These are phyloP conservation scores for Podila epicladia DNA, from an alignment of 192 early-diverging fungal species.

Conservation along the genomic window DNA sequence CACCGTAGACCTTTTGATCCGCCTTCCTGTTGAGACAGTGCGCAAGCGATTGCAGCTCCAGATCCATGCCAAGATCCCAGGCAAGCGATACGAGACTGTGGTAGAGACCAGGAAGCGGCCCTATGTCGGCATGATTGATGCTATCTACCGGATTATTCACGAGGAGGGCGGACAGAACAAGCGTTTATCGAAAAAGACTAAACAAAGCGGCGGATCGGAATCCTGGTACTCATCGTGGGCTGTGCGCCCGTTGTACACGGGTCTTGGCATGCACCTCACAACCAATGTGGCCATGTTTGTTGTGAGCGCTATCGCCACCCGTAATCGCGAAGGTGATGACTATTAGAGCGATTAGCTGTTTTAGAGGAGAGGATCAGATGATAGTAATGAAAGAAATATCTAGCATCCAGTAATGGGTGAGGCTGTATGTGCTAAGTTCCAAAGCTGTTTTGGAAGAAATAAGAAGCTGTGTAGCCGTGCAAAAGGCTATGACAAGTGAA, in stretches of 20 bases:
- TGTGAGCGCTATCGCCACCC: conserved; percentile 64
- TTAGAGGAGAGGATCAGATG: too few relatives aligned
- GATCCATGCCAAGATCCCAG: conserved; percentile 63
- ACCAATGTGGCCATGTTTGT: conserved; percentile 68
- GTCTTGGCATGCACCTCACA: conserved; percentile 72
- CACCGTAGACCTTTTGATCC: conserved; percentile 77
- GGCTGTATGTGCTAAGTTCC: too few relatives aligned
- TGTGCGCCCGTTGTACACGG: conserved; percentile 75
- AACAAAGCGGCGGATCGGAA: not conserved
- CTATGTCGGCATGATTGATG: conserved; percentile 78
- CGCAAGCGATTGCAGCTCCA: conserved; percentile 88
- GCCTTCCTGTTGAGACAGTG: conserved; percentile 88
- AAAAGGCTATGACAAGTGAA: too few relatives aligned
- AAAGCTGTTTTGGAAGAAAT: too few relatives aligned
- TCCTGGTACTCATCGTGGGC: conserved; percentile 62
- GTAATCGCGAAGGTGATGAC: conserved; percentile 58
- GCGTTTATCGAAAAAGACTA: conserved; percentile 17
- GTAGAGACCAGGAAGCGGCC: conserved; percentile 74
- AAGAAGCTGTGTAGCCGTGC: too few relatives aligned
- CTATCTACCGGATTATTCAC: conserved; percentile 70
- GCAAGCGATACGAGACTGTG: conserved; percentile 70
- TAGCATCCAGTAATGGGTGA: too few relatives aligned
- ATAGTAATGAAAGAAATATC: too few relatives aligned
- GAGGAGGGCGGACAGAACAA: conserved; percentile 73
- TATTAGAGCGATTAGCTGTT: conserved; percentile 10